Evolutionary conservation across 306 rosid species (phyloP).

Genomic region (Calophaca sinica): DNA sequence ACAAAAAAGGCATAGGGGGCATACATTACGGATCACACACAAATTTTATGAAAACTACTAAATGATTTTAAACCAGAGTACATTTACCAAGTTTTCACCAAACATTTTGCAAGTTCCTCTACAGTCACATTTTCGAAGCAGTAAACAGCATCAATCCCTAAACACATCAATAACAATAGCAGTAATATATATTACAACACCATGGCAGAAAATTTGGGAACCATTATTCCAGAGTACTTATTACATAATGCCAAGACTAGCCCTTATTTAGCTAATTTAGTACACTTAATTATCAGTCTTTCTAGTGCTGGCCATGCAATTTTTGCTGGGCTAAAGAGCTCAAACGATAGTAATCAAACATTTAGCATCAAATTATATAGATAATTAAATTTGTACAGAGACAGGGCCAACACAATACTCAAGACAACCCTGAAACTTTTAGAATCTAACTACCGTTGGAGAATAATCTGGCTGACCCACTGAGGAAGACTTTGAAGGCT

Average conservation of each 20-base stretch:
- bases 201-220: conserved; percentile 24
- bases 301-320: conserved; percentile 34
- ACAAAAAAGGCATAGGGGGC: background rate
- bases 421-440: conserved; percentile 40
- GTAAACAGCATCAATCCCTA: background rate
- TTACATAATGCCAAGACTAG: conserved; percentile 34
- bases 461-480: conserved; percentile 93
- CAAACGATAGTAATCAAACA: conserved; percentile 24
- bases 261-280: conserved; percentile 47
- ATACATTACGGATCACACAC: background rate
- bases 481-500: conserved; percentile 90
- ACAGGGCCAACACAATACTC: conserved; percentile 42
- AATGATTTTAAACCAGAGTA: no score
- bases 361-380: conserved; percentile 28
- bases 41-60: background rate
- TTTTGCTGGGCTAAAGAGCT: conserved; percentile 45
- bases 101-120: conserved; percentile 26
- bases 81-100: no score
- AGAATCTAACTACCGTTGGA: conserved; percentile 72
- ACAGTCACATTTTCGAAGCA: background rate
- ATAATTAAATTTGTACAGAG: conserved; percentile 38
- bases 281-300: conserved; percentile 38
- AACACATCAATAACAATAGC: conserved; percentile 11
- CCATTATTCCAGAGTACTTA: conserved; percentile 26
- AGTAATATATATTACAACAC: conserved; percentile 26